Conservation (phyloP, 352 stramenopile genomes). For the Phytophthora agathidicida region DNA sequence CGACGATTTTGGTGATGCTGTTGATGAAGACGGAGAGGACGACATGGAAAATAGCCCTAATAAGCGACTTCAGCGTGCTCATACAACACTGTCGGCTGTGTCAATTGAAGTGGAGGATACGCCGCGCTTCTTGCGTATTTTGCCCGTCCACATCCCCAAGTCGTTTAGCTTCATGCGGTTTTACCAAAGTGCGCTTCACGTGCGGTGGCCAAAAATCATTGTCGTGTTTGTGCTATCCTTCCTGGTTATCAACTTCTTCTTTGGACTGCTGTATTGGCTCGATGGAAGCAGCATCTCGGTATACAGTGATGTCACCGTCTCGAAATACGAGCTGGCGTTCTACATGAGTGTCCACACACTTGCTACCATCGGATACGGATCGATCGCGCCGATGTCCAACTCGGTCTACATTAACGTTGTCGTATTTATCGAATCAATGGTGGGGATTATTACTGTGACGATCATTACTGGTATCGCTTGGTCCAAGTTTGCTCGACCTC, state of each 20-base stretch:
- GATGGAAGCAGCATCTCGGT: conserved; percentile 36
- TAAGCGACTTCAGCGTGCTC: conserved; percentile 8
- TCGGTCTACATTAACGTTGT: conserved; percentile 80
- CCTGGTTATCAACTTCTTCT: conserved; percentile 64
- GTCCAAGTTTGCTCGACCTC: conserved; percentile 84
- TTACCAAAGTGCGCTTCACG: conserved; percentile 79
- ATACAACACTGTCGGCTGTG: conserved; percentile 40
- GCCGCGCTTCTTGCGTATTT: conserved; percentile 75
- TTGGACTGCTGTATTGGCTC: conserved; percentile 71
- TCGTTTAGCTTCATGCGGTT: conserved; percentile 83
- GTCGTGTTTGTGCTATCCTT: conserved; percentile 76
- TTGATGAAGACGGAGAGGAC: conserved; percentile 23
- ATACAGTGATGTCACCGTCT: conserved; percentile 57
- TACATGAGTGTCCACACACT: conserved; percentile 88
- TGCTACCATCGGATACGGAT: conserved; percentile 83
- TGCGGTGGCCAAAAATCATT: conserved; percentile 75
- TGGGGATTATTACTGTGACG: conserved; percentile 79
- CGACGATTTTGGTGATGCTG: conserved; percentile 9
- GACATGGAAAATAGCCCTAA: conserved; percentile 1
- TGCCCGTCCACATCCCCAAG: conserved; percentile 78
- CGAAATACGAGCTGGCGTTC: conserved; percentile 70
- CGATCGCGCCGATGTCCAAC: conserved; percentile 52
- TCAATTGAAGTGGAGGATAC: conserved; percentile 85
- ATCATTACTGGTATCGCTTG: conserved; percentile 88
- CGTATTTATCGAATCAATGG: conserved; percentile 77